Percentiles rank a stretch among this genome's conserved stretches.
Conservation (phyloP, 805 yeast species). For the Metschnikowia santaceciliae region DNA sequence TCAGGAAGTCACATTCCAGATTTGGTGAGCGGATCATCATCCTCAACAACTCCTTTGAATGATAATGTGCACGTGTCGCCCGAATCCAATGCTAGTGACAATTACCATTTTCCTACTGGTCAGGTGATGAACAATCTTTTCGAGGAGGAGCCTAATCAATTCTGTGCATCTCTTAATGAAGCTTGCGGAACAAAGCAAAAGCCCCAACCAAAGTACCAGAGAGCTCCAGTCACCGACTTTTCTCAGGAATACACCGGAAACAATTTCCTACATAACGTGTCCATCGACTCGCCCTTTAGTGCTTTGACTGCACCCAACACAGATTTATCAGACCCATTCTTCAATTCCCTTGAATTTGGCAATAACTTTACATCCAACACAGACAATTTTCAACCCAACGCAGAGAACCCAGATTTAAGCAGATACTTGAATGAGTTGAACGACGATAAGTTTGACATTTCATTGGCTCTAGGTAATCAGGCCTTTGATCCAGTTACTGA, state of each 20-base stretch:
- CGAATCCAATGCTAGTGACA: slow-evolving; percentile 22
- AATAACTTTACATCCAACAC: not conserved
- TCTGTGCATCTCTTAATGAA: slow-evolving; percentile 69
- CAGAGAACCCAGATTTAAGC: not conserved
- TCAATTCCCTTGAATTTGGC: not conserved
- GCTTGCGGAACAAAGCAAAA: slow-evolving; percentile 78
- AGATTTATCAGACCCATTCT: slow-evolving; percentile 1
- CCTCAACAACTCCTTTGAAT: slow-evolving; percentile 38
- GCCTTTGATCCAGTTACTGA: slow-evolving; percentile 10
- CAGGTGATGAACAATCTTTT: slow-evolving; percentile 27
- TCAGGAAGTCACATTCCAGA: slow-evolving; percentile 26
- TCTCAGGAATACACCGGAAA: slow-evolving; percentile 7
- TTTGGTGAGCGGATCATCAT: slow-evolving; percentile 32
- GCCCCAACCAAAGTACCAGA: slow-evolving; percentile 55
- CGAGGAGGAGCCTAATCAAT: slow-evolving; percentile 68
- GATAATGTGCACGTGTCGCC: slow-evolving; percentile 34
- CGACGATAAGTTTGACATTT: slow-evolving; percentile 50
- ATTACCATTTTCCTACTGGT: slow-evolving; percentile 12
- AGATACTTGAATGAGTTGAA: slow-evolving; percentile 23
- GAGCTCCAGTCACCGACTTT: slow-evolving; percentile 8
- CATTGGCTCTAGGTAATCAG: slow-evolving; percentile 44
- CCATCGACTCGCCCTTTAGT: not conserved
- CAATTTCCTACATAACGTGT: slow-evolving; percentile 4
- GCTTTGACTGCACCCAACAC: slow-evolving; percentile 1
- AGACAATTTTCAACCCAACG: not conserved